Evolutionary conservation across 495 filamentous ascomycete species (phyloP), one percentile per base, ranked within the genome.

Genomic region (Neurospora sp.): DNA sequence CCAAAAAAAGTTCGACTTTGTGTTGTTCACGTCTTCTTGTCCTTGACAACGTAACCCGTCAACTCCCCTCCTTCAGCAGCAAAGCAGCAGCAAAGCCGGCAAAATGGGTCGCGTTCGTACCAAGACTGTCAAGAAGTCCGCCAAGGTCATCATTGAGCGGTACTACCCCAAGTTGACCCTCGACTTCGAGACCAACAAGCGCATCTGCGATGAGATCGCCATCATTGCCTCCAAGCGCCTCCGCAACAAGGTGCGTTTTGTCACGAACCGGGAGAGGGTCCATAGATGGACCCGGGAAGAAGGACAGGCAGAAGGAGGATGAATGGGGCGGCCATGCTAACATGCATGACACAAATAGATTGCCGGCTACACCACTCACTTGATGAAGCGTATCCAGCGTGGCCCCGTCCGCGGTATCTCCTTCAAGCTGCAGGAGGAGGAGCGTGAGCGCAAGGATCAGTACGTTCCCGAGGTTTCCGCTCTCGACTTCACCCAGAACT

Each of bases 101-200:
- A 94, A 90, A 83, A 96, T 96, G 94, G 94, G 94, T 93, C 93
- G 94, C 86, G 93, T 97, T 88, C 90, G 94, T 79, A 97, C 94
- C 78, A 97, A 95, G 93, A 99, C 96, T 79, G 96, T 98, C 84
- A 98, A 99, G 91, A 96, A 97, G 89, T 98, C 94, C 86, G 94
- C 96, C 86, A 98, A 98, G 92, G 93, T 98, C 89, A 94, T 98
- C 87, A 98, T 99, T 86, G 96, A 98, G 91, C 92, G 92, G 77
- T 97, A 97, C 89, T 97, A 99, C 89, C 96, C 96, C 81, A 93
- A 93, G 85, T 88, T 99, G 83, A 97, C 94, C 72, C 93, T 98
- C 84, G 96, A 98, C 87, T 99, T 99, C 89, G 96, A 99, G 90
- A 96, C 93, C 90, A 99, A 99, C 92, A 98, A 99, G 92, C 88